These are phyloP conservation scores for Pisolithus thermaeus DNA, from an alignment of 1,284 basidiomycete genomes.

Conservation along the genomic window DNA sequence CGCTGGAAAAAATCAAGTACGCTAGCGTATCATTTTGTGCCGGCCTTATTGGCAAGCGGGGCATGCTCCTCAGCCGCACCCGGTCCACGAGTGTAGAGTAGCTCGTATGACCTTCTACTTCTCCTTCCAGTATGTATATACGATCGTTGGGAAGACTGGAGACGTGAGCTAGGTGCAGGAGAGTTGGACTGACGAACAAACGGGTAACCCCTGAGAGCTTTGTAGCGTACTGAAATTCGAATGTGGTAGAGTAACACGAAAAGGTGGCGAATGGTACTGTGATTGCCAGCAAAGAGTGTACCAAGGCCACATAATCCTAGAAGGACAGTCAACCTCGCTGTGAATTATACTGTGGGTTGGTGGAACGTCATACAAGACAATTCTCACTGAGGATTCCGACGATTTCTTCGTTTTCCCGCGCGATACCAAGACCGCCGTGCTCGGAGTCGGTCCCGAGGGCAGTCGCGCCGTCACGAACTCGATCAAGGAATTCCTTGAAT, in stretches of 20 bases:
- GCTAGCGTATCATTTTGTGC: constrained; percentile 56
- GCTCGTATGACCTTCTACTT: constrained; percentile 33
- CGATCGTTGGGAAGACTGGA: constrained; percentile 47
- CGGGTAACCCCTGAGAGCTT: constrained; percentile 48
- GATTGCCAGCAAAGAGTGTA: constrained; percentile 51
- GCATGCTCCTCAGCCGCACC: constrained; percentile 33
- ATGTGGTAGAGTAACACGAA: constrained; percentile 59
- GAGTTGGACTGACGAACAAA: constrained; percentile 54
- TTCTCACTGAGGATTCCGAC: constrained; percentile 68
- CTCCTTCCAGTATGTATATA: constrained; percentile 52
- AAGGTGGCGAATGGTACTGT: constrained; percentile 60
- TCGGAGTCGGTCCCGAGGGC: constrained; percentile 42
- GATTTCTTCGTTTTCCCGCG: constrained; percentile 43
- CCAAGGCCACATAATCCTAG: constrained; percentile 59
- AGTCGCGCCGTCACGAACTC: constrained; percentile 51
- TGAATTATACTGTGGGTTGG: background rate
- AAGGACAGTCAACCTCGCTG: background rate
- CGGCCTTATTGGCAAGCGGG: constrained; percentile 38
- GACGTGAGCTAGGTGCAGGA: constrained; percentile 43
- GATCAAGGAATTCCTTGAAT: constrained; percentile 44
- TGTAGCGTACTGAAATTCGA: constrained; percentile 58
- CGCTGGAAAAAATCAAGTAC: constrained; percentile 72
- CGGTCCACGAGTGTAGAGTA: constrained; percentile 42
- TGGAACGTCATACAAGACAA: constrained; percentile 43
- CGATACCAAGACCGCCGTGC: constrained; percentile 54